Conservation (phyloP, 2,329 filamentous ascomycete species). For the Exophiala dermatitidis region DNA sequence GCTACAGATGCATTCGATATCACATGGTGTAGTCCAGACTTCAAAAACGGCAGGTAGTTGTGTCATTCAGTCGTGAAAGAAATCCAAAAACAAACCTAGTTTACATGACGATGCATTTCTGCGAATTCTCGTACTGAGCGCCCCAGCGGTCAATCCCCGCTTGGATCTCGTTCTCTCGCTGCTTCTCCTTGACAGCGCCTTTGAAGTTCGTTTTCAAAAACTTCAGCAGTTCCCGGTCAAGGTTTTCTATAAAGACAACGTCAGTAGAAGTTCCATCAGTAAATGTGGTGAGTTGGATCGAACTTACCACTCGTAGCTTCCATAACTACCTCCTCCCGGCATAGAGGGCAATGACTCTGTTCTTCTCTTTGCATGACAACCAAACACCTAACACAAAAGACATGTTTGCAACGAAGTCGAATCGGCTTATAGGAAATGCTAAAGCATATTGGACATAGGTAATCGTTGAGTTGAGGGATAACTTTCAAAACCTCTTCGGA, state of each 20-base stretch:
- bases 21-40: no score
- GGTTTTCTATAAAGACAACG: slow-evolving; percentile 46
- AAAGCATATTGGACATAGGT: slow-evolving; percentile 73
- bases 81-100: background rate
- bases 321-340: slow-evolving; percentile 64
- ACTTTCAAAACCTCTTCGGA: slow-evolving; percentile 63
- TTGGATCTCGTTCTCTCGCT: slow-evolving; percentile 65
- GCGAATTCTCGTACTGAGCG: slow-evolving; percentile 49
- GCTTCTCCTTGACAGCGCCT: slow-evolving; percentile 59
- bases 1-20: no score
- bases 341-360: slow-evolving; percentile 66
- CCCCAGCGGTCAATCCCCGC: slow-evolving; percentile 68
- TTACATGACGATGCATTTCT: slow-evolving; percentile 32
- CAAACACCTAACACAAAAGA: slow-evolving; percentile 79
- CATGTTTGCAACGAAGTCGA: slow-evolving; percentile 64
- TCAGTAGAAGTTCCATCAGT: background rate
- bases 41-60: no score
- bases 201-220: slow-evolving; percentile 73
- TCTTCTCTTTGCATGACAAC: slow-evolving; percentile 68
- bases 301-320: slow-evolving; percentile 57
- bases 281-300: background rate
- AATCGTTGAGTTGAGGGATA: slow-evolving; percentile 78
- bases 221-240: slow-evolving; percentile 60
- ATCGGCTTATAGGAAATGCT: slow-evolving; percentile 74
- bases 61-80: background rate